phyloP scores from a whole-genome alignment of 345 rosid species.

The Eucalyptus polyanthemos region DNA sequence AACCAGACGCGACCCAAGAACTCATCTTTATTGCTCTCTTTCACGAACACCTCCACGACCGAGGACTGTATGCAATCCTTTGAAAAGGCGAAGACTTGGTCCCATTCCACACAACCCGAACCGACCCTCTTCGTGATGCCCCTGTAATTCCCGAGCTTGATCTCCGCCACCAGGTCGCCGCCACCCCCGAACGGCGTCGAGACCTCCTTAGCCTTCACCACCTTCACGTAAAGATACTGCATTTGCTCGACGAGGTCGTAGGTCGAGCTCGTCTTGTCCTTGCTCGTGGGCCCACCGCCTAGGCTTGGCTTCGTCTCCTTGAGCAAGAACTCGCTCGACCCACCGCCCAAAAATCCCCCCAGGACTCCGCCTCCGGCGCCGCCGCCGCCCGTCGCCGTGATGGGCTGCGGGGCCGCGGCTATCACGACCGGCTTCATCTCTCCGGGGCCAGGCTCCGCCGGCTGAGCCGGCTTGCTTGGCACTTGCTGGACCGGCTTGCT shows the following conservation, averaged over 20 bases:
- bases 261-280: conserved; percentile 54
- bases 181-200: conserved; percentile 11
- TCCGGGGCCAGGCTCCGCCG: conserved; percentile 27
- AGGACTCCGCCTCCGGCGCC: conserved; percentile 1
- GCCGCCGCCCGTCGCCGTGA: neutral
- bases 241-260: conserved; percentile 80
- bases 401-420: conserved; percentile 23
- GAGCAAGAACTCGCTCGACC: conserved; percentile 38
- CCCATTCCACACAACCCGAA: conserved; percentile 24
- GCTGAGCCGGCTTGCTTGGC: conserved; percentile 18
- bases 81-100: conserved; percentile 70
- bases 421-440: conserved; percentile 44
- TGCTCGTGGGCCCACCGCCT: conserved; percentile 41
- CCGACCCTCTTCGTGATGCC: conserved; percentile 46
- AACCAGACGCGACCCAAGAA: conserved; percentile 55
- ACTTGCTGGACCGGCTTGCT: conserved; percentile 19
- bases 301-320: conserved; percentile 68
- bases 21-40: conserved; percentile 46
- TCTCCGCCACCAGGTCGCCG: conserved; percentile 46
- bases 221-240: conserved; percentile 61
- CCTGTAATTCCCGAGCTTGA: conserved; percentile 56
- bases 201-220: conserved; percentile 40
- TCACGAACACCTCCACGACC: conserved; percentile 49
- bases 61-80: conserved; percentile 73
- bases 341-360: conserved; percentile 6